Base-by-base conservation (phyloP, 2,329 filamentous ascomycete genomes). In the Pseudocercospora macadamiae region DNA sequence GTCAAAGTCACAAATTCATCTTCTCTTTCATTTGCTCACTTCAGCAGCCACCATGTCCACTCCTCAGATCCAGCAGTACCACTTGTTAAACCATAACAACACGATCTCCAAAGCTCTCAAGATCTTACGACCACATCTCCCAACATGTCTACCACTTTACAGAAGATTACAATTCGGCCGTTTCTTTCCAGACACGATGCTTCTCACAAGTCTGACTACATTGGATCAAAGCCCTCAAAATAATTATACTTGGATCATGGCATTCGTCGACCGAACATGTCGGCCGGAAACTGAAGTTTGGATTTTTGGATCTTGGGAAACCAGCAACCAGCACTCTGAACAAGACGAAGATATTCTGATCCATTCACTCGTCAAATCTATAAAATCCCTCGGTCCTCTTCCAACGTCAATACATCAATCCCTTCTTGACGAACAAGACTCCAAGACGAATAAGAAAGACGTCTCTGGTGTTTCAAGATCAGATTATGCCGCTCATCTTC, bases 271-370 rank as follows among this genome's bases (percentile, higher is more conserved):
- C 70, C 77, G 86, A 18, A 81, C 81, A 3, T 79, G 78, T 54
- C 79, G 80, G 0, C 85, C 84, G 0, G 86, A 89, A 68, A 89
- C 88, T 0, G 82, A 89, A 61, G 75, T 85, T 26, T 89, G 84
- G 82, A 67, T 89, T 1, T 89, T 86, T 70, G 73, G 63, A 21
- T 60, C 55, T 54, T 64, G 73, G 75, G 52, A 74, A 57, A 36
- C 4, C n/a, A 52, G 14, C 10, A 39, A 32, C 23, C 28, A 26
- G 30, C 19, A 48, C 51, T 44, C 53, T 18, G 7, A 54, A 21
- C 21, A 55, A n/a, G 14, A 28, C 2, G 45, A 52, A 28, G 55
- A 60, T 5, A 30, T n/a, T 2, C 37, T 70, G 10, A 37, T 71
- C 7, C 14, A 16, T 2, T 37, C 42, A 6, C 54, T 71, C 26